A percentile compares a stretch with the other conserved stretches of the same genome.
Evolutionary conservation across 164 flowering plant genomes (phyloP).

Genomic region (Brasenia schreberi): DNA sequence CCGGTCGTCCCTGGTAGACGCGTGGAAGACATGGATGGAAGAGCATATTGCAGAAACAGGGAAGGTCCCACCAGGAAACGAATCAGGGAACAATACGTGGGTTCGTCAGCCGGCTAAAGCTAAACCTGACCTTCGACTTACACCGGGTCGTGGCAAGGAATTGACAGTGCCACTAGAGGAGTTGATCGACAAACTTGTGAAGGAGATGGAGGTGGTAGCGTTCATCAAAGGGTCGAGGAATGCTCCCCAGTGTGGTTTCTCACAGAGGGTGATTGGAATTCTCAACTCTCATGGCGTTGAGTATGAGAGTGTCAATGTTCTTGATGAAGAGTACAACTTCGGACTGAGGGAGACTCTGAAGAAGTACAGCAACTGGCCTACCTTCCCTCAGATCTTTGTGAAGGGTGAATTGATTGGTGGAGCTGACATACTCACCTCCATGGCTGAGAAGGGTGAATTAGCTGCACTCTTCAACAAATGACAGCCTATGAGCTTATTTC

Average conservation of each 20-base stretch:
- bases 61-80: constrained; percentile 89
- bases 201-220: constrained; percentile 88
- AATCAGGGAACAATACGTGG: constrained; percentile 83
- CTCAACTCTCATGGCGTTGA: constrained; percentile 64
- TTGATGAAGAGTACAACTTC: constrained; percentile 73
- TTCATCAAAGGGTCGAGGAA: constrained; percentile 93
- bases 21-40: constrained; percentile 99
- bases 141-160: constrained; percentile 80
- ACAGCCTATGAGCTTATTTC: not conserved
- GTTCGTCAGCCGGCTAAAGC: constrained; percentile 38
- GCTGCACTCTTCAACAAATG: constrained; percentile 36
- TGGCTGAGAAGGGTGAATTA: constrained; percentile 87
- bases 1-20: constrained; percentile 55
- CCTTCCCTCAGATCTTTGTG: constrained; percentile 88
- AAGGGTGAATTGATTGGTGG: constrained; percentile 82
- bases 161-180: constrained; percentile 75
- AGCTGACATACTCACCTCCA: constrained; percentile 74
- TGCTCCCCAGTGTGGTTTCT: constrained; percentile 89
- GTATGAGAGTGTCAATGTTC: constrained; percentile 79
- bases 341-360: constrained; percentile 82
- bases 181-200: constrained; percentile 70
- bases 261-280: constrained; percentile 76
- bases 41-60: constrained; percentile 71
- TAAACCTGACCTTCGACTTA: constrained; percentile 74
- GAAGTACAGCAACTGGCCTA: constrained; percentile 91